These are phyloP conservation scores for Paralagenidium karlingii DNA, from an alignment of 352 stramenopile genomes.

Conservation along the genomic window DNA sequence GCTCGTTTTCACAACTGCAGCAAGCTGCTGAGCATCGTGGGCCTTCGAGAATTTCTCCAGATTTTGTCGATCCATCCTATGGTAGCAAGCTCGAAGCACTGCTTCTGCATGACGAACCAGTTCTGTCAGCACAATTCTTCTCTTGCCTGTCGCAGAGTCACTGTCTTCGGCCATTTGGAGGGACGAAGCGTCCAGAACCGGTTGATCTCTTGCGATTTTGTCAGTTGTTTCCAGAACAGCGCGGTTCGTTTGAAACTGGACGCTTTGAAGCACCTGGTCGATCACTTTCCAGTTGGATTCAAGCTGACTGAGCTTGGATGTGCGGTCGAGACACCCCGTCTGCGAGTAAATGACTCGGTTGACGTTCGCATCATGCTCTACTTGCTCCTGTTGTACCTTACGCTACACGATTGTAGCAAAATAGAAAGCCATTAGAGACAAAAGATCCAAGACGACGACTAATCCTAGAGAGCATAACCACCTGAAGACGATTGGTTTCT, in stretches of 20 bases:
- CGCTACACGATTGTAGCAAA: conserved; percentile 10
- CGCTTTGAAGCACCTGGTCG: conserved; percentile 6
- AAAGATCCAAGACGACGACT: background rate
- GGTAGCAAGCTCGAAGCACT: conserved; percentile 14
- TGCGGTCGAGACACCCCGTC: conserved; percentile 9
- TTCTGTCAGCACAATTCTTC: conserved; percentile 13
- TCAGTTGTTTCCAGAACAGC: conserved; percentile 14
- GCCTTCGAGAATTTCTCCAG: conserved; percentile 3
- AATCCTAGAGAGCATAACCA: conserved; percentile 2
- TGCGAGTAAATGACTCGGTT: conserved; percentile 20
- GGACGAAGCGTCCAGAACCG: conserved; percentile 13
- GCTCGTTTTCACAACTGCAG: conserved; percentile 6
- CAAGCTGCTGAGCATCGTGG: conserved; percentile 5
- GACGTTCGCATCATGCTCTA: conserved; percentile 10
- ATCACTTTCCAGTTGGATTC: conserved; percentile 17
- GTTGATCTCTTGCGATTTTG: conserved; percentile 20
- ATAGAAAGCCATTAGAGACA: background rate
- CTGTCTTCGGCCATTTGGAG: conserved; percentile 8
- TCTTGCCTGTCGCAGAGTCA: conserved; percentile 6
- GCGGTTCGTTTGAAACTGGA: conserved; percentile 11
- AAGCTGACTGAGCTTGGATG: conserved; percentile 10
- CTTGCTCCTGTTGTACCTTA: conserved; percentile 29
- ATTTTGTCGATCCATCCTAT: conserved; percentile 10
- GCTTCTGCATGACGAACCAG: conserved; percentile 18
- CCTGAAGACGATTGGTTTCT: conserved; percentile 14